These are phyloP conservation scores for Aegilops speltoides DNA, from an alignment of 176 grass and related monocot species.

Conservation along the genomic window DNA sequence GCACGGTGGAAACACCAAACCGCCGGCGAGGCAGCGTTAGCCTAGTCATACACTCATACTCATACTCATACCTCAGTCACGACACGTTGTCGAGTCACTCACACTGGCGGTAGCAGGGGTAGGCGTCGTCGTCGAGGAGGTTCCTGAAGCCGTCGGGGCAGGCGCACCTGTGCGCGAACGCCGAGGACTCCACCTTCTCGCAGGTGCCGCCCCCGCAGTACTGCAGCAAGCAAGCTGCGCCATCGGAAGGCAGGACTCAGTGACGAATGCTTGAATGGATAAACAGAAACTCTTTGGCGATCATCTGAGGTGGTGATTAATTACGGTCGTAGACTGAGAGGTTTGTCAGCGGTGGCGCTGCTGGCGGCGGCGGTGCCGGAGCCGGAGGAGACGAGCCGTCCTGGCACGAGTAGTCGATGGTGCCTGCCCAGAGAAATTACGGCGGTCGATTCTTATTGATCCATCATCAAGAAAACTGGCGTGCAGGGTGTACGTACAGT, in stretches of 20 bases:
- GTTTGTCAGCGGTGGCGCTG: too few species aligned
- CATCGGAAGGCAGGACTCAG: not conserved
- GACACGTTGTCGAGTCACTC: not conserved
- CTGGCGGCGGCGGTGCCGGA: too few species aligned
- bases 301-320: not conserved
- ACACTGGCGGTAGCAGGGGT: constrained; percentile 57
- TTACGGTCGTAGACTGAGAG: constrained; percentile 30
- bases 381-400: too few species aligned
- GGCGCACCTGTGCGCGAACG: constrained; percentile 32
- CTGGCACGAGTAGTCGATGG: too few species aligned
- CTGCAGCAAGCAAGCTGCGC: constrained; percentile 48
- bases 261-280: not conserved
- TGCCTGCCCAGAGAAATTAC: too few species aligned
- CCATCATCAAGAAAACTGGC: too few species aligned
- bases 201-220: constrained; percentile 61
- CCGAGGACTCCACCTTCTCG: constrained; percentile 17
- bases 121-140: constrained; percentile 41
- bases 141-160: constrained; percentile 53
- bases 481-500: constrained; percentile 33
- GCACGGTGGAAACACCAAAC: not conserved
- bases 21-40: not conserved
- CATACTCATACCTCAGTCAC: not conserved
- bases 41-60: not conserved
- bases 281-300: not conserved
- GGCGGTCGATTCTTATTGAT: too few species aligned